phyloP scores from a whole-genome alignment of 1,139 yeast species.

The Diutina mesorugosa region DNA sequence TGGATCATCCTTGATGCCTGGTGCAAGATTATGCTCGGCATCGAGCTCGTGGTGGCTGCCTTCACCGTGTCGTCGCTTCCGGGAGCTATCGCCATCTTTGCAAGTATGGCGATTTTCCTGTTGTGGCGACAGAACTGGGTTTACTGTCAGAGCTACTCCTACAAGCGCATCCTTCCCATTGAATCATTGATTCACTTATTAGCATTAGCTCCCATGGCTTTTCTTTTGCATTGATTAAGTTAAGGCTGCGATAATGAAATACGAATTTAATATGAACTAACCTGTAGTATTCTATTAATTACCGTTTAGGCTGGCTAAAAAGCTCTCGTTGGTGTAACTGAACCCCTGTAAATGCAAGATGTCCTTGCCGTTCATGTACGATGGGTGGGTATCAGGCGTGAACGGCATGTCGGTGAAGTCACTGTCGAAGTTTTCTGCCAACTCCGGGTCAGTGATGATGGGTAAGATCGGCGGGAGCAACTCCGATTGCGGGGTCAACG shows the following conservation, averaged over 20 bases:
- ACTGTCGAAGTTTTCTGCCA: slow-evolving; percentile 85
- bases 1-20: neutral
- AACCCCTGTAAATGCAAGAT: slow-evolving; percentile 30
- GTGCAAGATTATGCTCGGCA: neutral
- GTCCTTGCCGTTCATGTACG: slow-evolving; percentile 6
- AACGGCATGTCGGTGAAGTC: slow-evolving; percentile 74
- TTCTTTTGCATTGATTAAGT: neutral
- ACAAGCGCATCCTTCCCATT: neutral
- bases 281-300: neutral
- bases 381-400: slow-evolving; percentile 17
- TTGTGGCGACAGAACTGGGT: neutral
- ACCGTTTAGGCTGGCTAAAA: slow-evolving; percentile 8
- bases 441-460: slow-evolving; percentile 65
- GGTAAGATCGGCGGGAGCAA: slow-evolving; percentile 72
- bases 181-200: neutral
- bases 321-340: slow-evolving; percentile 30
- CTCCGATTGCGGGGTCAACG: slow-evolving; percentile 7
- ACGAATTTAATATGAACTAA: neutral
- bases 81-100: neutral
- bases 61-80: neutral
- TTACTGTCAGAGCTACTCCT: too few species aligned
- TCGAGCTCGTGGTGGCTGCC: neutral
- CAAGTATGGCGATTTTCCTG: neutral
- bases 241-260: neutral
- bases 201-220: neutral